phyloP scores from a whole-genome alignment of 202 grass and related monocot genomes.

The Digitaria exilis region DNA sequence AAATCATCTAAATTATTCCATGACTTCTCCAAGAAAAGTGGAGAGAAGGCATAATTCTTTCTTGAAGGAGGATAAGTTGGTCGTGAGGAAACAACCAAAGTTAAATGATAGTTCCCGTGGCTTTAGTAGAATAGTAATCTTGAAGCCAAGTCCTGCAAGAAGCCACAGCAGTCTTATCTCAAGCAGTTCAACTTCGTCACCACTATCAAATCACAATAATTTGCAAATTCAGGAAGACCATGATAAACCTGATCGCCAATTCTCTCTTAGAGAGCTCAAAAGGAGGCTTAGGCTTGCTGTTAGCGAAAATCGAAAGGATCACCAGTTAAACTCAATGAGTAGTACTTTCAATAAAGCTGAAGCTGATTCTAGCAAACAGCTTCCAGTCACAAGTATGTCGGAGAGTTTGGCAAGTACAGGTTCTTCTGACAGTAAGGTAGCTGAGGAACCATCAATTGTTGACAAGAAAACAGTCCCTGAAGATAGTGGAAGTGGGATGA shows the following conservation, averaged over 20 bases:
- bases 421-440: slow-evolving; percentile 38
- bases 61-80: slow-evolving; percentile 61
- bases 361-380: slow-evolving; percentile 48
- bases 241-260: slow-evolving; percentile 54
- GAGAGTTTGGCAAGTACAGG: slow-evolving; percentile 47
- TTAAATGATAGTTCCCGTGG: slow-evolving; percentile 48
- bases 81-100: slow-evolving; percentile 43
- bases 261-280: slow-evolving; percentile 91
- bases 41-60: slow-evolving; percentile 61
- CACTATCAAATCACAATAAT: slow-evolving; percentile 48
- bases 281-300: slow-evolving; percentile 66
- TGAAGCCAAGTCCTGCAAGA: slow-evolving; percentile 78
- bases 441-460: slow-evolving; percentile 41
- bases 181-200: slow-evolving; percentile 52
- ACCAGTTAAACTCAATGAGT: slow-evolving; percentile 48
- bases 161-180: slow-evolving; percentile 43
- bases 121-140: slow-evolving; percentile 81
- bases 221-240: slow-evolving; percentile 35
- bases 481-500: slow-evolving; percentile 42
- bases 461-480: slow-evolving; percentile 36
- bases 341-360: slow-evolving; percentile 47
- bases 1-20: slow-evolving; percentile 36
- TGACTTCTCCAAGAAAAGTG: slow-evolving; percentile 38
- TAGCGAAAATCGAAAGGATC: slow-evolving; percentile 51
- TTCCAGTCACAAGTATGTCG: slow-evolving; percentile 42